Base-by-base conservation (phyloP, 139 green algal genomes). In the Gonium pectorale region DNA sequence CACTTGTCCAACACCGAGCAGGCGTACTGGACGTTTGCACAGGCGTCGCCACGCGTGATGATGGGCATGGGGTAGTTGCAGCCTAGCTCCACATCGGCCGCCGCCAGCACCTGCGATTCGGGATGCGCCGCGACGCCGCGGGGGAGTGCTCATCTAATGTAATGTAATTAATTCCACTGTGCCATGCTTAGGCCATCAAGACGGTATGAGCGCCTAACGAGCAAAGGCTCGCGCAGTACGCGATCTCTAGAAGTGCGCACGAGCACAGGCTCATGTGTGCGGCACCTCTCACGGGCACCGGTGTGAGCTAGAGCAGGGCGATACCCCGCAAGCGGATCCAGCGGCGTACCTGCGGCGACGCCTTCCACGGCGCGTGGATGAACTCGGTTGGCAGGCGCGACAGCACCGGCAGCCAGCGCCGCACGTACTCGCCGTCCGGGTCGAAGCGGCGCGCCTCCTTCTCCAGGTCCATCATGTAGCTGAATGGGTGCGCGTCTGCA, bases 381-480 rank as follows among this genome's bases (percentile, higher is more conserved):
- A 84, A 83, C 81, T 91, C 29, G 4, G 62, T 84, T 21, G 95
- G 95, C 87, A 99, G 77, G 19, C 93, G 90, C 0, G 91, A 90
- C 67, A 98, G 92, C 60, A 92, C 92, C 5, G 97, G 96, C 78
- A 99, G 74, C 97, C 97, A 99, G 63, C 93, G 87, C 29, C 96
- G 92, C 66, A 98, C 93, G 84, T 97, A 99, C 67, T 95, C 83
- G 54, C 97, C 97, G 38, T 97, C 89, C 3, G 95, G 95, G 88
- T 99, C 96, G 38, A 93, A 90, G 22, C 87, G 64, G 33, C 17
- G 38, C 24, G 72, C 68, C 89, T 98, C 94, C 43, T 46, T 63
- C 54, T 90, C 83, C 43, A 95, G 71, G 81, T 98, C 90, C 21
- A 98, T 90, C 86, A 98, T 94, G 88, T 95, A 93, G 77, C 69